Evolutionary conservation across 1,139 yeast species (phyloP).

Genomic region (Blastobotrys malaysiensis): DNA sequence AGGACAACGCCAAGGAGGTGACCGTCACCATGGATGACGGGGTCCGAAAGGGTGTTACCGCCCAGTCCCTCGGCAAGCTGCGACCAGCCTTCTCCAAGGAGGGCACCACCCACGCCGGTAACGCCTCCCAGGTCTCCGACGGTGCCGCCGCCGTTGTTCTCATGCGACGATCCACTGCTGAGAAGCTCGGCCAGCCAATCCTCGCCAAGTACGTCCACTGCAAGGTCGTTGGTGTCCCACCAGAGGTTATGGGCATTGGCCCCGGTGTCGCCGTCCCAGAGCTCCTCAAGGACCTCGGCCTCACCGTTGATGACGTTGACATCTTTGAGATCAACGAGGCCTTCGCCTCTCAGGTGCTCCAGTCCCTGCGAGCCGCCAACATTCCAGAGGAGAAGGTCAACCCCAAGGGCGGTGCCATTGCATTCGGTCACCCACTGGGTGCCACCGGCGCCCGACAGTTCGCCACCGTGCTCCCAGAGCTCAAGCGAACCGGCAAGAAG

Average conservation of each 20-base stretch:
- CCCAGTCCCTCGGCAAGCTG: conserved; percentile 64
- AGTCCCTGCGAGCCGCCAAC: conserved; percentile 59
- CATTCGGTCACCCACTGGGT: conserved; percentile 93
- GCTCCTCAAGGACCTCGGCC: conserved; percentile 59
- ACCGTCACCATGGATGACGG: conserved; percentile 79
- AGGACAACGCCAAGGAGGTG: conserved; percentile 38
- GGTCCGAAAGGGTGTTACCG: conserved; percentile 81
- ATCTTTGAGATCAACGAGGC: conserved; percentile 92
- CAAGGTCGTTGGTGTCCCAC: conserved; percentile 84
- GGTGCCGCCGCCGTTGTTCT: conserved; percentile 90
- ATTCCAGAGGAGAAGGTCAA: conserved; percentile 72
- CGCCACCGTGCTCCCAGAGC: conserved; percentile 78
- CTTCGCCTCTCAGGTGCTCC: conserved; percentile 89
- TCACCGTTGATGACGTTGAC: conserved; percentile 60
- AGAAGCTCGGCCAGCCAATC: conserved; percentile 58
- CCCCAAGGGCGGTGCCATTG: conserved; percentile 94
- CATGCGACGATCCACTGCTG: conserved; percentile 85
- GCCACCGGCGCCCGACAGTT: conserved; percentile 95
- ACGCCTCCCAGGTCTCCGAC: conserved; percentile 91
- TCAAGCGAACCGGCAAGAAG: conserved; percentile 60
- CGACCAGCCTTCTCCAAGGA: conserved; percentile 82
- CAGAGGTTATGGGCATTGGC: conserved; percentile 95
- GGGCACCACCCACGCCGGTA: conserved; percentile 92
- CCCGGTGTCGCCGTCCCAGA: conserved; percentile 92
- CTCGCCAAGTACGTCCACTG: conserved; percentile 74